Conservation (phyloP, 108 stramenopile species). For the Parmales sp. region DNA sequence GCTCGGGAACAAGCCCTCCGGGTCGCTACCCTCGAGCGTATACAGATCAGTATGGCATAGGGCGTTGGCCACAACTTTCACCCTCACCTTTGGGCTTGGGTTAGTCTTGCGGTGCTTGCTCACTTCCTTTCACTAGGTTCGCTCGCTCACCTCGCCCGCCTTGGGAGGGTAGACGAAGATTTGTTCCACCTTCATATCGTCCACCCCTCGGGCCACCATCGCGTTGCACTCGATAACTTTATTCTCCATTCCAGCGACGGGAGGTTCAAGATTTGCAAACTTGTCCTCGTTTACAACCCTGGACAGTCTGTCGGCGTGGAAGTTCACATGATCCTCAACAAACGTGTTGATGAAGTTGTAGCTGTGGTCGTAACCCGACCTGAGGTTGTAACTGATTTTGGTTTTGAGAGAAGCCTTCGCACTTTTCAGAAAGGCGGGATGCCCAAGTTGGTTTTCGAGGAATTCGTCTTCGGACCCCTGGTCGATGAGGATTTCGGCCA, state of each 20-base stretch:
- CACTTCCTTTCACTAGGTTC: too few relatives aligned
- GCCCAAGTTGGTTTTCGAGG: conserved; percentile 35
- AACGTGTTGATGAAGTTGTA: conserved; percentile 84
- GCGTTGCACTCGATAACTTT: conserved; percentile 75
- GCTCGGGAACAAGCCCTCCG: conserved; percentile 71
- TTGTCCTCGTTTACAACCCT: too few relatives aligned
- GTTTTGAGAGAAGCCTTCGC: conserved; percentile 55
- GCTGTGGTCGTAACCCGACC: conserved; percentile 84
- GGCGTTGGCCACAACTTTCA: conserved; percentile 75
- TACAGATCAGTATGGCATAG: conserved; percentile 84
- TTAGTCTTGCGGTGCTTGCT: too few relatives aligned
- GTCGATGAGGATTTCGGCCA: conserved; percentile 69
- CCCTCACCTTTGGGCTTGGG: conserved; percentile 46
- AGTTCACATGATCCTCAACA: conserved; percentile 71
- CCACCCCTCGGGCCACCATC: conserved; percentile 68
- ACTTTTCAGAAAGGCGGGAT: conserved; percentile 39
- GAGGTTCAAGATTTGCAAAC: too few relatives aligned
- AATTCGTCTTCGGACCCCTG: conserved; percentile 72
- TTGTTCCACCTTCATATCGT: conserved; percentile 53
- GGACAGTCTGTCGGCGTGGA: conserved; percentile 62
- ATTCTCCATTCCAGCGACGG: conserved; percentile 43
- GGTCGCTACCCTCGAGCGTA: conserved; percentile 39
- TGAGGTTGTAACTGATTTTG: conserved; percentile 53
- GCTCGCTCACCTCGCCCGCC: conserved; percentile 57
- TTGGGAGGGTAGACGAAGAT: conserved; percentile 83